phyloP scores from a whole-genome alignment of 768 basidiomycete species.

The Sistotremastrum niveocremeum region DNA sequence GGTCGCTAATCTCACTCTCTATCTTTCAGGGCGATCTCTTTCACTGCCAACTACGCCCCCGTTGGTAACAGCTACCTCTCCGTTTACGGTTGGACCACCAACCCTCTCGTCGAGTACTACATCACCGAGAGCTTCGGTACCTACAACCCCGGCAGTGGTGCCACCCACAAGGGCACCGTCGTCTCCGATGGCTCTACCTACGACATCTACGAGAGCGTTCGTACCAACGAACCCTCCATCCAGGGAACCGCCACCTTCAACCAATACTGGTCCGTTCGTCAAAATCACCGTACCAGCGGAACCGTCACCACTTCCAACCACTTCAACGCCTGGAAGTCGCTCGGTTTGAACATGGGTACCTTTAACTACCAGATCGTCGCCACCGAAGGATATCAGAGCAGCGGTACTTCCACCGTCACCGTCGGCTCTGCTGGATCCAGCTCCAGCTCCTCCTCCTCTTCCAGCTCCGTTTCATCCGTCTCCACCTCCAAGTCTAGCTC shows the following conservation, averaged over 20 bases:
- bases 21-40: slow-evolving; percentile 21
- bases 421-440: no score
- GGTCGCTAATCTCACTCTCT: background rate
- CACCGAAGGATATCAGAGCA: slow-evolving; percentile 31
- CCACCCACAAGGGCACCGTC: slow-evolving; percentile 23
- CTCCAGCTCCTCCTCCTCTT: no score
- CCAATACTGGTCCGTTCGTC: slow-evolving; percentile 34
- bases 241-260: slow-evolving; percentile 29
- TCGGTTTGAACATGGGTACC: slow-evolving; percentile 27
- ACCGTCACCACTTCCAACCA: slow-evolving; percentile 21
- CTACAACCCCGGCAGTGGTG: slow-evolving; percentile 25
- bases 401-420: slow-evolving; percentile 13
- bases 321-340: slow-evolving; percentile 28
- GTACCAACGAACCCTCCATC: slow-evolving; percentile 29
- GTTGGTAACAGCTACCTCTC: slow-evolving; percentile 30
- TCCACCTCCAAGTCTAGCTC: no score
- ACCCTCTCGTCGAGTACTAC: slow-evolving; percentile 35
- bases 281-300: slow-evolving; percentile 17
- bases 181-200: slow-evolving; percentile 29
- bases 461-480: no score
- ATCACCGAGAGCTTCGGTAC: slow-evolving; percentile 28
- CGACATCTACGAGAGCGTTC: slow-evolving; percentile 25
- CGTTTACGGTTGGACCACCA: slow-evolving; percentile 33
- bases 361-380: slow-evolving; percentile 34
- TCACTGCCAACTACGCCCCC: slow-evolving; percentile 23